Evolutionary conservation across 2,329 filamentous ascomycete species (phyloP).

Genomic region (Waltergamsia citrina): DNA sequence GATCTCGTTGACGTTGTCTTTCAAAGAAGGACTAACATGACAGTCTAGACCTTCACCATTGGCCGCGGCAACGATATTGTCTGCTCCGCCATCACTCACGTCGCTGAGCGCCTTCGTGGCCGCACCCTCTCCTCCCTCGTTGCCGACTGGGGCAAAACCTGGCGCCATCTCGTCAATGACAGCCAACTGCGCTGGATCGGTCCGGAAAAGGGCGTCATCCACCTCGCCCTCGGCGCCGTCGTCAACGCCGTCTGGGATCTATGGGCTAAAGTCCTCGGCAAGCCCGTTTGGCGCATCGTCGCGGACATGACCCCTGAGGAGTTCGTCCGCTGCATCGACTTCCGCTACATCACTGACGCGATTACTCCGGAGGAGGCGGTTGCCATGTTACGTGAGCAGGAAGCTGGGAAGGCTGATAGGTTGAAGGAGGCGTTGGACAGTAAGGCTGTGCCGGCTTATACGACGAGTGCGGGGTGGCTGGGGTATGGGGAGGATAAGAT

Average conservation of each 20-base stretch:
- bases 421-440: constrained; percentile 64
- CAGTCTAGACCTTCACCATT: constrained; percentile 63
- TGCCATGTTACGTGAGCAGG: constrained; percentile 54
- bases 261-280: constrained; percentile 80
- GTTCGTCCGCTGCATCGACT: constrained; percentile 82
- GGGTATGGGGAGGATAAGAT: constrained; percentile 85
- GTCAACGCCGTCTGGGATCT: constrained; percentile 92
- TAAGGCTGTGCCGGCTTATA: constrained; percentile 80
- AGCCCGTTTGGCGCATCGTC: constrained; percentile 86
- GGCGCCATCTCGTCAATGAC: constrained; percentile 86
- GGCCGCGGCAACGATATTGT: constrained; percentile 89
- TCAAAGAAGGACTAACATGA: too few relatives aligned
- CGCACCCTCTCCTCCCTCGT: constrained; percentile 71
- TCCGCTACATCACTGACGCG: constrained; percentile 91
- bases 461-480: constrained; percentile 85
- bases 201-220: constrained; percentile 88
- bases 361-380: constrained; percentile 79
- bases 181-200: constrained; percentile 89
- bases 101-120: constrained; percentile 67
- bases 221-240: constrained; percentile 80
- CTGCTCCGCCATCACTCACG: constrained; percentile 70
- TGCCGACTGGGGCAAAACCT: constrained; percentile 76
- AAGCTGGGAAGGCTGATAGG: constrained; percentile 59
- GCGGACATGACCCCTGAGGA: constrained; percentile 85
- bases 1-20: constrained; percentile 2